Conservation (phyloP, 2,329 filamentous ascomycete genomes). For the Talaromyces verruculosus region DNA sequence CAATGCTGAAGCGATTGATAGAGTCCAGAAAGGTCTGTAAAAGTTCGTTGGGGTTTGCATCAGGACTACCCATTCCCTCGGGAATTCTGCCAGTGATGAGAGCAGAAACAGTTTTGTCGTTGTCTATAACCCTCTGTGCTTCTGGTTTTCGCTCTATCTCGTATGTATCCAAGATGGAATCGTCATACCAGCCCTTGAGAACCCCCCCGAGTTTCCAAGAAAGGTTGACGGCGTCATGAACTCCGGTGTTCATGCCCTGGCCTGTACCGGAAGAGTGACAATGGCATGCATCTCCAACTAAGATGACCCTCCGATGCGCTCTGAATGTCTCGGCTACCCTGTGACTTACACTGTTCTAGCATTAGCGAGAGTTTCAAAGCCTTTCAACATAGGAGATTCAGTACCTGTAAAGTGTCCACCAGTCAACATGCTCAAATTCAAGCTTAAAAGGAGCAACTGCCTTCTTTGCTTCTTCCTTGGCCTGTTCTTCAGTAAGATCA, state of each 20-base stretch:
- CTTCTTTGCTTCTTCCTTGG: constrained; percentile 3
- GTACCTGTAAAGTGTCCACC: constrained; percentile 8
- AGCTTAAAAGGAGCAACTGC: constrained; percentile 2
- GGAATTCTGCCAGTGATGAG: constrained; percentile 1
- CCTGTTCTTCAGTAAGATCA: constrained; percentile 1
- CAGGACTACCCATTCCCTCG: neutral
- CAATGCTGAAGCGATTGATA: constrained; percentile 2
- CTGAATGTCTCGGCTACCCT: constrained; percentile 4
- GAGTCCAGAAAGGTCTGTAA: neutral
- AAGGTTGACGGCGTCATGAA: constrained; percentile 4
- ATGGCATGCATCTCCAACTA: constrained; percentile 5
- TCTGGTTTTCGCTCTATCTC: neutral
- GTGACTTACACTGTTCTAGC: neutral
- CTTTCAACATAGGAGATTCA: neutral
- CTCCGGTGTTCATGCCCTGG: constrained; percentile 2
- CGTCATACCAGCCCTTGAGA: constrained; percentile 4
- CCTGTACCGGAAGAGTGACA: constrained; percentile 5
- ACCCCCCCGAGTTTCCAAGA: constrained; percentile 4
- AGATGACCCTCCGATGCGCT: neutral
- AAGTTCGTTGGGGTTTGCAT: neutral
- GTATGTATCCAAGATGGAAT: neutral
- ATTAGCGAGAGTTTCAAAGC: neutral
- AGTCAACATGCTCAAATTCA: constrained; percentile 7
- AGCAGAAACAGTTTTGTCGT: constrained; percentile 3
- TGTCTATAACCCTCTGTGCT: constrained; percentile 4